Evolutionary conservation across 371 early-diverging fungal genomes (phyloP).

Genomic region (Mucor ambiguus): DNA sequence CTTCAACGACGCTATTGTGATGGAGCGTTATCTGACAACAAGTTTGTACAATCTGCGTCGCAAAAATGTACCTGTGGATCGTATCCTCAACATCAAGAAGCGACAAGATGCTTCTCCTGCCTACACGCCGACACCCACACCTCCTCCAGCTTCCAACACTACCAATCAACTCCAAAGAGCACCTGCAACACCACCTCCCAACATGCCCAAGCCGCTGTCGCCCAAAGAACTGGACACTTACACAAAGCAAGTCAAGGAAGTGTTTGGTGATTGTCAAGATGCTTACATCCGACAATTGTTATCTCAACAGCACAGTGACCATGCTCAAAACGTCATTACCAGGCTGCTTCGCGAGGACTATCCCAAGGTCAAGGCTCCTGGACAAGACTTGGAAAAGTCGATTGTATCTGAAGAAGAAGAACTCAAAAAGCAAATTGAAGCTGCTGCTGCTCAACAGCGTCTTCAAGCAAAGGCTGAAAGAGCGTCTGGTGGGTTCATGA

Average conservation of each 20-base stretch:
- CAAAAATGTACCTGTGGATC: constrained; percentile 90
- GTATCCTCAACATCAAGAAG: constrained; percentile 72
- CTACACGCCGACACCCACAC: constrained; percentile 2
- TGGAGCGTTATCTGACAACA: constrained; percentile 67
- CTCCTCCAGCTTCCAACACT: background rate
- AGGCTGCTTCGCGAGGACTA: constrained; percentile 65
- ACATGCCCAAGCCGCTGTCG: constrained; percentile 21
- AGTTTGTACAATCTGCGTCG: constrained; percentile 61
- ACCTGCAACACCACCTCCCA: background rate
- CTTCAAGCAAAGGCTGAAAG: constrained; percentile 5
- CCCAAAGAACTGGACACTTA: constrained; percentile 39
- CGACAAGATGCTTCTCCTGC: constrained; percentile 28
- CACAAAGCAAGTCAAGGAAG: constrained; percentile 51
- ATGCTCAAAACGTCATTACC: constrained; percentile 64
- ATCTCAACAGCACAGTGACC: constrained; percentile 55
- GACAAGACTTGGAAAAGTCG: constrained; percentile 1
- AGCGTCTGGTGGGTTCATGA: constrained; percentile 22
- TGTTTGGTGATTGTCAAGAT: constrained; percentile 76
- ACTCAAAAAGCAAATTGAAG: constrained; percentile 6
- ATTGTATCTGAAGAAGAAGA: constrained; percentile 17
- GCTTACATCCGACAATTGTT: constrained; percentile 60
- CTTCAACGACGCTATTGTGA: constrained; percentile 70
- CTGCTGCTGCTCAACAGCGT: background rate
- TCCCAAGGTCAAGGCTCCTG: constrained; percentile 33
- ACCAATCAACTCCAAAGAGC: background rate